Evolutionary conservation across 208 protist species (phyloP).

Genomic region (Crithidia thermophila): DNA sequence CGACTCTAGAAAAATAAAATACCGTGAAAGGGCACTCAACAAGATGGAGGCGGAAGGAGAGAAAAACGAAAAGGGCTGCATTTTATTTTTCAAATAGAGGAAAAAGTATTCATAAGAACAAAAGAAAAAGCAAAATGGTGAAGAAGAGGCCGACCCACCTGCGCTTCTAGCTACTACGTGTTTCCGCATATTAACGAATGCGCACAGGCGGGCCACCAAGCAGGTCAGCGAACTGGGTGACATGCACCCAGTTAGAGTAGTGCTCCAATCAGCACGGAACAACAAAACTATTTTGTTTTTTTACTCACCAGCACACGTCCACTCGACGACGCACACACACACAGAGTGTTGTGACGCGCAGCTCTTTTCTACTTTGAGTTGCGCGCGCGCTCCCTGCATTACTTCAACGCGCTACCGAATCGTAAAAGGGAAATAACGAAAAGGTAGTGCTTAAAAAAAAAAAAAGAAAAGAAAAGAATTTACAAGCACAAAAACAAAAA

Average conservation of each 20-base stretch:
- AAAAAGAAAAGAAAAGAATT: background rate
- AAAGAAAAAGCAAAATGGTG: background rate
- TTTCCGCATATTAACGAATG: too few relatives aligned
- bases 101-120: too few relatives aligned
- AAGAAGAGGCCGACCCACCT: too few relatives aligned
- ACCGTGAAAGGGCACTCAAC: too few relatives aligned
- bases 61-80: background rate
- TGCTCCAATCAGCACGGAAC: conserved; percentile 4
- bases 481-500: conserved; percentile 1
- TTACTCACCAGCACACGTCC: conserved; percentile 5
- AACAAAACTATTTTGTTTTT: background rate
- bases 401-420: too few relatives aligned
- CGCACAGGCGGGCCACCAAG: conserved; percentile 8
- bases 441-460: background rate
- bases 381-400: conserved; percentile 9
- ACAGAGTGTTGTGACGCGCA: conserved; percentile 19
- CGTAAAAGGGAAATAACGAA: background rate
- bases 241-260: conserved; percentile 10
- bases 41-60: too few relatives aligned
- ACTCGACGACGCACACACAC: background rate
- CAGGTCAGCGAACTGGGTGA: conserved; percentile 8
- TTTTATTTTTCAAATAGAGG: too few relatives aligned
- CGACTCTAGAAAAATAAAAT: too few relatives aligned
- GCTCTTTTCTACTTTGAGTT: background rate
- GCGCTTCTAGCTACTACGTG: too few relatives aligned